Evolutionary conservation across 192 early-diverging fungal species (phyloP).

Genomic region (Gigaspora rosea): DNA sequence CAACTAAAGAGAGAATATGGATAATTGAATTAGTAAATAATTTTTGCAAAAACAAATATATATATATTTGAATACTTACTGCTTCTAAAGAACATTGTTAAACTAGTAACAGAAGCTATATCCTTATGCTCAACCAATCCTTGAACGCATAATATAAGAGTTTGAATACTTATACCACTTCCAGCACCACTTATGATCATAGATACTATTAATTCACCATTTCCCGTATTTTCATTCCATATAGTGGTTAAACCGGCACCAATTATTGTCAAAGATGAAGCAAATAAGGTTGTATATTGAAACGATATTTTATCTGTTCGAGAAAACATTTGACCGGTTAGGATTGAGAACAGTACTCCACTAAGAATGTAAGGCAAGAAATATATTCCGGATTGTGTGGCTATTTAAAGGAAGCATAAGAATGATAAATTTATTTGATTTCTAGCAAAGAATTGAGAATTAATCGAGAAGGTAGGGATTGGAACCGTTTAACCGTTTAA

Average conservation of each 20-base stretch:
- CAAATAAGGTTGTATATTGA: conserved; percentile 62
- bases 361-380: too few species aligned
- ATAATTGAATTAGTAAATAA: too few species aligned
- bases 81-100: conserved; percentile 59
- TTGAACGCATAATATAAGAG: conserved; percentile 69
- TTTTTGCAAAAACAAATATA: too few species aligned
- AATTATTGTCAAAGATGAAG: conserved; percentile 48
- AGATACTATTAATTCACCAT: conserved; percentile 57
- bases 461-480: too few species aligned
- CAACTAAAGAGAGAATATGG: too few species aligned
- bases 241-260: too few species aligned
- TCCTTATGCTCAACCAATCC: conserved; percentile 61
- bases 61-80: not conserved
- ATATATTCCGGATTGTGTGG: too few species aligned
- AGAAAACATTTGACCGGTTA: conserved; percentile 61
- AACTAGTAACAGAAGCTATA: conserved; percentile 73
- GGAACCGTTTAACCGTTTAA: too few species aligned
- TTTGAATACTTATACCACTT: conserved; percentile 45
- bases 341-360: conserved; percentile 60
- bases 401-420: too few species aligned
- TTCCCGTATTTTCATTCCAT: conserved; percentile 45
- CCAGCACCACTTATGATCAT: conserved; percentile 77
- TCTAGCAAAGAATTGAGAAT: too few species aligned
- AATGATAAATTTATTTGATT: too few species aligned
- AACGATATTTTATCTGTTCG: conserved; percentile 57